Conservation (phyloP, 164 flowering plant species). For the Warburgia ugandensis region DNA sequence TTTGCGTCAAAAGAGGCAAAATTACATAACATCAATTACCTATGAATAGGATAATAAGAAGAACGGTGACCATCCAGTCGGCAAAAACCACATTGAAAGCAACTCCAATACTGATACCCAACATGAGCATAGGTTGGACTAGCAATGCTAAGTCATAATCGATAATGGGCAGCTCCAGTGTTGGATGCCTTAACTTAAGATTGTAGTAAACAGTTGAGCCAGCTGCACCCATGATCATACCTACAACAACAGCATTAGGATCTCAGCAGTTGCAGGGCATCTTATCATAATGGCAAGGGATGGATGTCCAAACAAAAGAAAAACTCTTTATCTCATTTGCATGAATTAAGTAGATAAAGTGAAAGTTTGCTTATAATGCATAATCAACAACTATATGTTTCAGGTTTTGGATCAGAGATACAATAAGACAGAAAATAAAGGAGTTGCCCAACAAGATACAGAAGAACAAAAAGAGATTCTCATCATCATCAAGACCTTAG, state of each 20-base stretch:
- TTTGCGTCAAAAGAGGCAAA: too few relatives aligned
- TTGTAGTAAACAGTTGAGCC: conserved; percentile 91
- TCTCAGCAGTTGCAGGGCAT: conserved; percentile 4
- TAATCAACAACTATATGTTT: too few relatives aligned
- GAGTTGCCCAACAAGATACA: too few relatives aligned
- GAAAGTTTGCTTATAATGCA: too few relatives aligned
- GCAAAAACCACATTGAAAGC: conserved; percentile 91
- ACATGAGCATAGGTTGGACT: conserved; percentile 98
- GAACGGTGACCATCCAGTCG: conserved; percentile 98
- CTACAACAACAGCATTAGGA: conserved; percentile 26
- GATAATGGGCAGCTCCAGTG: conserved; percentile 84
- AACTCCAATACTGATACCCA: conserved; percentile 96
- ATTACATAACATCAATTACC: conserved; percentile 39
- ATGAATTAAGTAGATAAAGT: too few relatives aligned
- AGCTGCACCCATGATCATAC: conserved; percentile 99
- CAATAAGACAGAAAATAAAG: too few relatives aligned
- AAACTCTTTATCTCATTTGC: too few relatives aligned
- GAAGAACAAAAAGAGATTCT: too few relatives aligned
- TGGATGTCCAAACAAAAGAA: too few relatives aligned
- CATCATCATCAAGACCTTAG: too few relatives aligned
- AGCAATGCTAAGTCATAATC: conserved; percentile 96
- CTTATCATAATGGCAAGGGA: too few relatives aligned
- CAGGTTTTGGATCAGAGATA: too few relatives aligned
- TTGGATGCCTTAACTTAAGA: conserved; percentile 89
- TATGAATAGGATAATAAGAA: conserved; percentile 82